A percentile compares a stretch with the other conserved stretches of the same genome.
phyloP scores from a whole-genome alignment of 768 basidiomycete species.

The Podaxis carcinomalis region DNA sequence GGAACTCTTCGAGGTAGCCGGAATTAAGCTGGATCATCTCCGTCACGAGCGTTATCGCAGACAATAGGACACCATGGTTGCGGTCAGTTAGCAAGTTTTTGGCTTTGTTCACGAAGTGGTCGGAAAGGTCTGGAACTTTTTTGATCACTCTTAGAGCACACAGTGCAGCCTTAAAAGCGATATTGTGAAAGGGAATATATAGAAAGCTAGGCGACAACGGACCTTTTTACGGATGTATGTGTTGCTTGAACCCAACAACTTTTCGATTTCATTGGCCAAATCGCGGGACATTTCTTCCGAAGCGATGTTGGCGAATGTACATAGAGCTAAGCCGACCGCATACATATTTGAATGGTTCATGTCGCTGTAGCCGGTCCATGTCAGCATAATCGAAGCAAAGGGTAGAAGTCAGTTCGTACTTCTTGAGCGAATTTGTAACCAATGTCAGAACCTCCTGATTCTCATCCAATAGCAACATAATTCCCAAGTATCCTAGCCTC shows the following conservation, averaged over 20 bases:
- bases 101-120: conserved; percentile 86
- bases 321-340: conserved; percentile 93
- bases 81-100: conserved; percentile 91
- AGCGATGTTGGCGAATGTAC: conserved; percentile 98
- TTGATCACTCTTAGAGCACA: conserved; percentile 93
- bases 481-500: conserved; percentile 92
- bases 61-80: conserved; percentile 93
- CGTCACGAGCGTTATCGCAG: conserved; percentile 90
- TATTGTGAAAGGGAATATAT: conserved; percentile 8
- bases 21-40: conserved; percentile 90
- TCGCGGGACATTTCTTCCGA: conserved; percentile 99
- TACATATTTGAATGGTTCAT: conserved; percentile 99
- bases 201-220: conserved; percentile 15
- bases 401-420: conserved; percentile 47
- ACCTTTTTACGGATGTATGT: conserved; percentile 99
- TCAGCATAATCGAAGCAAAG: conserved; percentile 11
- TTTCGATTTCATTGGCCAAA: conserved; percentile 96
- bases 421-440: conserved; percentile 97
- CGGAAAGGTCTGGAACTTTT: conserved; percentile 92
- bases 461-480: conserved; percentile 96
- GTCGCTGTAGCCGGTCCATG: conserved; percentile 54
- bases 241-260: conserved; percentile 93
- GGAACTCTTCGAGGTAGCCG: conserved; percentile 75
- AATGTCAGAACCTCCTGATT: conserved; percentile 96
- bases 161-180: conserved; percentile 69